These are phyloP conservation scores for Sporobolomyces phaffii DNA, from an alignment of 768 basidiomycete genomes.

Conservation along the genomic window DNA sequence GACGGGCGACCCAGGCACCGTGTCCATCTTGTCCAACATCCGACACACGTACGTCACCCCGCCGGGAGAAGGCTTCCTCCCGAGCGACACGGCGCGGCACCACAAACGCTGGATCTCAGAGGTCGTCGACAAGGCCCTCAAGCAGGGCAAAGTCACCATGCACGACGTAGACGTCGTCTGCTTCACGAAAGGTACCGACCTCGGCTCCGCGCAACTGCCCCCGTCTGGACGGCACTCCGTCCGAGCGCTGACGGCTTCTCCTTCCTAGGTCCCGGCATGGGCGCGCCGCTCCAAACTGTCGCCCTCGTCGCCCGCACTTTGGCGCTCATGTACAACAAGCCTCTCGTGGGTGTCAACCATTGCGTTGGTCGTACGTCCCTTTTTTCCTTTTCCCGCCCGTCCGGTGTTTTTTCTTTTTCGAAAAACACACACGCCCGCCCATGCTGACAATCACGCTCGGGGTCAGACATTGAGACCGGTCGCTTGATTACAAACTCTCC, in stretches of 20 bases:
- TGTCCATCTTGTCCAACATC: constrained; percentile 78
- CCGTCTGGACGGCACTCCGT: no score
- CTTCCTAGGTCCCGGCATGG: constrained; percentile 90
- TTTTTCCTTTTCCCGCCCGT: background rate
- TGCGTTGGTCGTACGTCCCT: constrained; percentile 77
- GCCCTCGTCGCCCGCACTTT: constrained; percentile 87
- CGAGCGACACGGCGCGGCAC: constrained; percentile 88
- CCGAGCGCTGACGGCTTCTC: background rate
- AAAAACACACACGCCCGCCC: no score
- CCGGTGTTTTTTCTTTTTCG: background rate
- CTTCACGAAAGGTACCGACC: constrained; percentile 76
- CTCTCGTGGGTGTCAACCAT: constrained; percentile 96
- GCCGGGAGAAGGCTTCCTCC: constrained; percentile 94
- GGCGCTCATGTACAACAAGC: constrained; percentile 78
- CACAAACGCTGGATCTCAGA: constrained; percentile 86
- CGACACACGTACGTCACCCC: constrained; percentile 99
- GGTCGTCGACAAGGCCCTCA: constrained; percentile 71
- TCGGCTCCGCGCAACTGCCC: no score
- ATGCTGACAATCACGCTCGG: no score
- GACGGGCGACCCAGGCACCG: constrained; percentile 50
- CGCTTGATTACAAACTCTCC: constrained; percentile 86
- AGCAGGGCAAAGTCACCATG: constrained; percentile 62
- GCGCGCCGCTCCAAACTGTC: constrained; percentile 89
- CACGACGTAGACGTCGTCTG: constrained; percentile 88
- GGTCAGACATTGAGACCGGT: constrained; percentile 97